Conservation (phyloP, 2,329 filamentous ascomycete genomes). For the Penicillium decumbens region DNA sequence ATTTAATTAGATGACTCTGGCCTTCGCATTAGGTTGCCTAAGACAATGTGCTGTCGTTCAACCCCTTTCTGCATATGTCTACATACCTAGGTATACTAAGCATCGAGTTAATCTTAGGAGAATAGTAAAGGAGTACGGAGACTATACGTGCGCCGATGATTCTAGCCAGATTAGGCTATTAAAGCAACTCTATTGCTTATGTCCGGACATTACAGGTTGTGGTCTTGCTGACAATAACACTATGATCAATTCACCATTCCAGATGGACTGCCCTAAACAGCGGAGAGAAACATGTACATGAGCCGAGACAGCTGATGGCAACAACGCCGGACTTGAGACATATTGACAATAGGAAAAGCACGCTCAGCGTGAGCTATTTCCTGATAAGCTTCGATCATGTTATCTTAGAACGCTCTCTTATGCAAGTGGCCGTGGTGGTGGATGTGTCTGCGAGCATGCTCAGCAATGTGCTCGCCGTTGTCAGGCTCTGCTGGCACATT, state of each 20-base stretch:
- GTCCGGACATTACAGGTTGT: constrained; percentile 2
- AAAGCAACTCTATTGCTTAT: constrained; percentile 4
- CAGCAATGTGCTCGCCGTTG: constrained; percentile 17
- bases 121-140: not conserved
- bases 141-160: constrained; percentile 3
- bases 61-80: not conserved
- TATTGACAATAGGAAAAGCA: constrained; percentile 1
- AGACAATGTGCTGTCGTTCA: constrained; percentile 9
- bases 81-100: too few relatives aligned
- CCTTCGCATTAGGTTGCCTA: not conserved
- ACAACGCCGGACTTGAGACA: not conserved
- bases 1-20: not conserved
- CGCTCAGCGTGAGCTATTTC: constrained; percentile 9
- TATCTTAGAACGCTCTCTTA: constrained; percentile 4
- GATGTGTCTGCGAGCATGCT: constrained; percentile 20
- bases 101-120: not conserved
- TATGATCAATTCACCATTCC: constrained; percentile 6
- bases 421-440: constrained; percentile 27
- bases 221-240: constrained; percentile 6
- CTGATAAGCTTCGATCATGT: not conserved
- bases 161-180: not conserved
- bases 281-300: constrained; percentile 15
- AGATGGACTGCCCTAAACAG: constrained; percentile 4
- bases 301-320: constrained; percentile 2
- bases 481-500: constrained; percentile 16